These are phyloP conservation scores for Paspalum vaginatum DNA, from an alignment of 176 grass and related monocot species.

Conservation along the genomic window DNA sequence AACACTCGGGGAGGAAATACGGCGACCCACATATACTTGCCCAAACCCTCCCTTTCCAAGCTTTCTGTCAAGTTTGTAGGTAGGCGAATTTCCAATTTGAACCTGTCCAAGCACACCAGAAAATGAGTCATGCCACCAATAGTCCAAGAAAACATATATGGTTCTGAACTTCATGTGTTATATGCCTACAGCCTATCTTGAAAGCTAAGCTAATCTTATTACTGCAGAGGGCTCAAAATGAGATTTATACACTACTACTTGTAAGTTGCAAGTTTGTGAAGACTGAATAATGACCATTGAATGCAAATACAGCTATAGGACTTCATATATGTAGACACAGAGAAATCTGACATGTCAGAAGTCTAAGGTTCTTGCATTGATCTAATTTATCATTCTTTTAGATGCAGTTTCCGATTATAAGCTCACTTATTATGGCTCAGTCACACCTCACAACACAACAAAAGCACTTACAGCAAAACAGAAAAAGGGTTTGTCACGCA, in stretches of 20 bases:
- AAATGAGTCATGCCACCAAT: slow-evolving; percentile 27
- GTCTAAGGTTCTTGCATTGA: neutral
- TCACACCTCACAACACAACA: neutral
- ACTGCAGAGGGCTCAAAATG: neutral
- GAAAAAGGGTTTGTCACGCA: neutral
- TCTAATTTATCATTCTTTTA: neutral
- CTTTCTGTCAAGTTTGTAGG: slow-evolving; percentile 83
- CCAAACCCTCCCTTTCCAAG: slow-evolving; percentile 97
- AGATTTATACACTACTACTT: neutral
- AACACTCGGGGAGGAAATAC: slow-evolving; percentile 58
- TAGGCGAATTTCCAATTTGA: slow-evolving; percentile 76
- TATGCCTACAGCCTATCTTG: neutral
- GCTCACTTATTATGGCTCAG: neutral
- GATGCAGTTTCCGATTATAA: neutral
- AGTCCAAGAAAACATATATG: slow-evolving; percentile 20
- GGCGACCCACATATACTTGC: slow-evolving; percentile 88
- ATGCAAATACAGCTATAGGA: slow-evolving; percentile 9
- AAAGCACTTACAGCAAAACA: neutral
- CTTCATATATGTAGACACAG: neutral
- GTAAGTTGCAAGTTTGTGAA: too few relatives aligned
- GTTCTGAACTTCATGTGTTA: neutral
- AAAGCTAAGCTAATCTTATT: slow-evolving; percentile 5
- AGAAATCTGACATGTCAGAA: neutral
- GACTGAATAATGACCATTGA: neutral
- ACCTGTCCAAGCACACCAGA: slow-evolving; percentile 57